Conservation (phyloP, 805 yeast species). For the Yarrowia divulgata region DNA sequence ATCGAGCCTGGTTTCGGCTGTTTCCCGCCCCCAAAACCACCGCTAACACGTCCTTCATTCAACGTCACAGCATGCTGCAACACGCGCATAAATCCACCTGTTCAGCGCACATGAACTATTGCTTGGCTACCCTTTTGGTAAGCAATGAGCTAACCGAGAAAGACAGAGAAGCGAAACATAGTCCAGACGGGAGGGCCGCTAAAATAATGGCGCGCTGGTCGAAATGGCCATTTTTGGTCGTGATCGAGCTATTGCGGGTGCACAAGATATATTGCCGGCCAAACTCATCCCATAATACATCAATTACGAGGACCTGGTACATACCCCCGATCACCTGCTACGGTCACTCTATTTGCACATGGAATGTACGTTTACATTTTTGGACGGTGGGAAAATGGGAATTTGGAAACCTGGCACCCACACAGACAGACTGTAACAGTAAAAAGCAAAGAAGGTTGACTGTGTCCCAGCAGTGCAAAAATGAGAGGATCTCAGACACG, state of each 20-base stretch:
- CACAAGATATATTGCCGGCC: no score
- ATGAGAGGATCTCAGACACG: background rate
- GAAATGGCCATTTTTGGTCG: background rate
- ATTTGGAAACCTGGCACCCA: no score
- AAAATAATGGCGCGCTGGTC: conserved; percentile 1
- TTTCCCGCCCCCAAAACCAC: background rate
- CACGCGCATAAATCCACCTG: conserved; percentile 31
- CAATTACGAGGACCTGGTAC: no score
- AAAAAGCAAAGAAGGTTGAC: background rate
- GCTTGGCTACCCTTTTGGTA: conserved; percentile 24
- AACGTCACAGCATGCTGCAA: conserved; percentile 9
- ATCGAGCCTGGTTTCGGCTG: background rate
- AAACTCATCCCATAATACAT: no score
- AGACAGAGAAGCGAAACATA: background rate
- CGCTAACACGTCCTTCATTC: background rate
- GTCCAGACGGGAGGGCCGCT: background rate
- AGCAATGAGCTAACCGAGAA: conserved; percentile 29
- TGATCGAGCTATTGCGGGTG: background rate
- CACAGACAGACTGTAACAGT: background rate
- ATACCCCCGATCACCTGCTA: background rate
- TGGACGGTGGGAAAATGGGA: background rate
- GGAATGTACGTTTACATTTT: conserved; percentile 11
- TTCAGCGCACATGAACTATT: conserved; percentile 18
- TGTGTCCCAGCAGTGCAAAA: background rate
- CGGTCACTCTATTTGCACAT: conserved; percentile 2